phyloP scores from a whole-genome alignment of 73 alveolate genomes.

The Paramecium sonneborni region DNA sequence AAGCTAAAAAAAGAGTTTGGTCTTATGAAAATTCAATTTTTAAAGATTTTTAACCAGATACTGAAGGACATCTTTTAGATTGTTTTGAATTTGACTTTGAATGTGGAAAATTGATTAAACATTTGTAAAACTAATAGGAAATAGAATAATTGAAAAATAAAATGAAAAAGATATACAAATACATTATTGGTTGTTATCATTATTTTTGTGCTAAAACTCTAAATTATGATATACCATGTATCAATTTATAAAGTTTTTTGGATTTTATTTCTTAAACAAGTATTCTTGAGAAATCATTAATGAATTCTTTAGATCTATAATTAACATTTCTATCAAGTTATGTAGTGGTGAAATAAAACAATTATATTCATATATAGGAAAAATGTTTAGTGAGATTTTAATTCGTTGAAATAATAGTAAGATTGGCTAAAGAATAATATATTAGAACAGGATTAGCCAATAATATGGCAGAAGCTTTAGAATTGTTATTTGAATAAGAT shows the following conservation, averaged over 20 bases:
- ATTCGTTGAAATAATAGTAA: slow-evolving; percentile 24
- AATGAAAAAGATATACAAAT: slow-evolving; percentile 5
- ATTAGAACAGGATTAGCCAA: background rate
- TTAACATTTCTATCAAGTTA: slow-evolving; percentile 40
- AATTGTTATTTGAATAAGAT: background rate
- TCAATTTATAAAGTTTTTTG: background rate
- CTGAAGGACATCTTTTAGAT: slow-evolving; percentile 53
- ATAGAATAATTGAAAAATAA: background rate
- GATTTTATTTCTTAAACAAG: slow-evolving; percentile 4
- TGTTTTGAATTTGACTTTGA: slow-evolving; percentile 55
- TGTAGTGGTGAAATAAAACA: background rate
- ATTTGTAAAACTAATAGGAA: slow-evolving; percentile 1
- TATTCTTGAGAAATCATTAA: background rate
- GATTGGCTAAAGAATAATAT: slow-evolving; percentile 52
- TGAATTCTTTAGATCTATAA: slow-evolving; percentile 17
- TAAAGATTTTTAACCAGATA: slow-evolving; percentile 41
- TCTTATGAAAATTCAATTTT: slow-evolving; percentile 36
- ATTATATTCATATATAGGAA: background rate
- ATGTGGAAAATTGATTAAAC: slow-evolving; percentile 38
- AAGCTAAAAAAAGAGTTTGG: slow-evolving; percentile 41
- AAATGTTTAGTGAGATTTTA: slow-evolving; percentile 56
- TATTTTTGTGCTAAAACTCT: slow-evolving; percentile 33
- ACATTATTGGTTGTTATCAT: slow-evolving; percentile 7
- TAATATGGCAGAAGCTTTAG: slow-evolving; percentile 4
- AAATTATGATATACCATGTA: slow-evolving; percentile 34